phyloP scores from a whole-genome alignment of 352 stramenopile genomes.

The Peronosclerospora sorghi region DNA sequence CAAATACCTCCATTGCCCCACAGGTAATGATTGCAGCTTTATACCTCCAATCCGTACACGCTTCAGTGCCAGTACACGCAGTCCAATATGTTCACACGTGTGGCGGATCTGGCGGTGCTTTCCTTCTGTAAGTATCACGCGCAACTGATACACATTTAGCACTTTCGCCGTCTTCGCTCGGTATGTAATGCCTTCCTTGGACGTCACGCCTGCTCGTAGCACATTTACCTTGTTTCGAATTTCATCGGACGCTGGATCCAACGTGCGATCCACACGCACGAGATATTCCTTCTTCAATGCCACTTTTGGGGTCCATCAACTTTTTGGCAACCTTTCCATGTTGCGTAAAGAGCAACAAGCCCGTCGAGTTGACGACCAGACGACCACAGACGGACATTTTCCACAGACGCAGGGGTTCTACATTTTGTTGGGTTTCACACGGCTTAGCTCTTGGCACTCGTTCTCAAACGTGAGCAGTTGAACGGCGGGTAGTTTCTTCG shows the following conservation, averaged over 20 bases:
- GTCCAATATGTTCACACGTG: slow-evolving; percentile 90
- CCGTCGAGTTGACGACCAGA: slow-evolving; percentile 77
- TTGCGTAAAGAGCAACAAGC: slow-evolving; percentile 73
- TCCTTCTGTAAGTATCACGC: slow-evolving; percentile 89
- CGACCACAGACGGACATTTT: slow-evolving; percentile 80
- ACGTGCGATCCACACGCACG: slow-evolving; percentile 49
- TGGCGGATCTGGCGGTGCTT: slow-evolving; percentile 93
- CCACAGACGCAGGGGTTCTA: slow-evolving; percentile 48
- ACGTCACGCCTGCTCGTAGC: slow-evolving; percentile 53
- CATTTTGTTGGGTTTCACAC: slow-evolving; percentile 21
- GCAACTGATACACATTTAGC: slow-evolving; percentile 72
- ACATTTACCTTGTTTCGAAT: slow-evolving; percentile 24
- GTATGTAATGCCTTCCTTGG: slow-evolving; percentile 51
- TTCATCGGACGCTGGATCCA: slow-evolving; percentile 30
- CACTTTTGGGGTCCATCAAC: slow-evolving; percentile 59
- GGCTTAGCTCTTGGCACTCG: slow-evolving; percentile 56
- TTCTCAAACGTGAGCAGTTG: slow-evolving; percentile 71
- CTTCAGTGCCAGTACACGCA: slow-evolving; percentile 82
- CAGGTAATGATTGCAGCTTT: slow-evolving; percentile 54
- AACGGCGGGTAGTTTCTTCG: slow-evolving; percentile 36
- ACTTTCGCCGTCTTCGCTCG: slow-evolving; percentile 67
- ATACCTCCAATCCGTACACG: slow-evolving; percentile 86
- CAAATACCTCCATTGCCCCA: slow-evolving; percentile 74
- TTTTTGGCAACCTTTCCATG: slow-evolving; percentile 64
- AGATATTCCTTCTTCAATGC: slow-evolving; percentile 82